These are phyloP conservation scores for Rhizoclosmatium globosum DNA, from an alignment of 192 early-diverging fungal genomes.

Conservation along the genomic window DNA sequence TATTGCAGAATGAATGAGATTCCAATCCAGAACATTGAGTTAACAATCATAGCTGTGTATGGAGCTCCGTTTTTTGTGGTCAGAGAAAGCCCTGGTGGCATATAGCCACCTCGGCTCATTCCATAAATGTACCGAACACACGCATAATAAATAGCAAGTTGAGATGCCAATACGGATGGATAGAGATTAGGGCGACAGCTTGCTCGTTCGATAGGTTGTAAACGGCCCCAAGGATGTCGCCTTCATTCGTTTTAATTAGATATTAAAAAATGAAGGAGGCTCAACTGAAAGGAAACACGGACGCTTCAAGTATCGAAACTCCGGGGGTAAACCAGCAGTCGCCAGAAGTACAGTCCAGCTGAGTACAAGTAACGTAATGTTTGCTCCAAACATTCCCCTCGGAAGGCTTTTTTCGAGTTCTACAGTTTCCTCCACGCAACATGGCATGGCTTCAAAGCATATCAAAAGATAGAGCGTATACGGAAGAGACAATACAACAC, in stretches of 20 bases:
- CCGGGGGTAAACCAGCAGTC: constrained; percentile 14
- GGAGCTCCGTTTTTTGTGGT: too few species aligned
- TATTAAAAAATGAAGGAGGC: too few species aligned
- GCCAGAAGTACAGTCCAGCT: constrained; percentile 10
- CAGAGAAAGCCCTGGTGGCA: too few species aligned
- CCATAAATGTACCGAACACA: too few species aligned
- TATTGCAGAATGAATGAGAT: too few species aligned
- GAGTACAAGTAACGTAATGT: background rate
- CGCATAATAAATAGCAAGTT: too few species aligned
- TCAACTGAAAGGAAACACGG: constrained; percentile 6
- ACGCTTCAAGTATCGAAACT: background rate
- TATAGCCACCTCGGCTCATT: too few species aligned
- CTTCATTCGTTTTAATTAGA: too few species aligned
- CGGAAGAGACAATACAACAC: constrained; percentile 20
- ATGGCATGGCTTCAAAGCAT: constrained; percentile 28
- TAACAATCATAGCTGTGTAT: too few species aligned
- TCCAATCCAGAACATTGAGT: too few species aligned
- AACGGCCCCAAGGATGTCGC: background rate
- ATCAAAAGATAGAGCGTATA: constrained; percentile 24
- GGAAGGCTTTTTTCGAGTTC: background rate
- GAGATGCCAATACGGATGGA: too few species aligned
- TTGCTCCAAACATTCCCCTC: constrained; percentile 3
- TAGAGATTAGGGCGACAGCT: background rate
- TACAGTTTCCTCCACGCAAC: constrained; percentile 24
- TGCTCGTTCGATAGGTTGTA: background rate